These are phyloP conservation scores for Fusarium sp. DNA, from an alignment of 2,329 filamentous ascomycete genomes.

Conservation along the genomic window DNA sequence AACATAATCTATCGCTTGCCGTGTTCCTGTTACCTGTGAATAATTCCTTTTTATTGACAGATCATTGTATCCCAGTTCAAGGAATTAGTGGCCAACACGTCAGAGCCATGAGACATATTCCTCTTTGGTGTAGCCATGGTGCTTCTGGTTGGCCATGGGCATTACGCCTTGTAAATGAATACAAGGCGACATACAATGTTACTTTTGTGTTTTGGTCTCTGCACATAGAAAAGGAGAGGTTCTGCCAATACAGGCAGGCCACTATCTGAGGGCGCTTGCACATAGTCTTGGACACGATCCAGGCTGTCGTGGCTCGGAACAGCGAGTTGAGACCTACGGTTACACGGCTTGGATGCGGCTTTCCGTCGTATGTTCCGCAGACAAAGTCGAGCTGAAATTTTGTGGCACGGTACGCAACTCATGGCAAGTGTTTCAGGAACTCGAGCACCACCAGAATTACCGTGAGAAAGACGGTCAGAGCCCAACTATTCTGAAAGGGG, in stretches of 20 bases:
- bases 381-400: conserved; percentile 23
- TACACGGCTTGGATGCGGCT: background rate
- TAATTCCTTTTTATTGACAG: conserved; percentile 1
- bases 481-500: background rate
- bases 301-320: conserved; percentile 2
- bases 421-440: background rate
- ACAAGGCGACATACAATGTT: background rate
- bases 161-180: background rate
- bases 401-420: conserved; percentile 13
- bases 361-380: background rate
- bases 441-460: background rate
- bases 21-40: conserved; percentile 1
- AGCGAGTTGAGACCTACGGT: background rate
- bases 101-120: conserved; percentile 3
- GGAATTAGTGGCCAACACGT: conserved; percentile 1
- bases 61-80: background rate
- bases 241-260: background rate
- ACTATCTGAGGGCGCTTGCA: background rate
- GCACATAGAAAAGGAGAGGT: background rate
- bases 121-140: background rate
- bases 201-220: background rate
- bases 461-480: background rate
- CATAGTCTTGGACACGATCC: conserved; percentile 17
- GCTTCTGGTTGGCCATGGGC: background rate
- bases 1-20: background rate